Base-by-base conservation (phyloP, 2,329 filamentous ascomycete species). In the Uncinocarpus reesii region DNA sequence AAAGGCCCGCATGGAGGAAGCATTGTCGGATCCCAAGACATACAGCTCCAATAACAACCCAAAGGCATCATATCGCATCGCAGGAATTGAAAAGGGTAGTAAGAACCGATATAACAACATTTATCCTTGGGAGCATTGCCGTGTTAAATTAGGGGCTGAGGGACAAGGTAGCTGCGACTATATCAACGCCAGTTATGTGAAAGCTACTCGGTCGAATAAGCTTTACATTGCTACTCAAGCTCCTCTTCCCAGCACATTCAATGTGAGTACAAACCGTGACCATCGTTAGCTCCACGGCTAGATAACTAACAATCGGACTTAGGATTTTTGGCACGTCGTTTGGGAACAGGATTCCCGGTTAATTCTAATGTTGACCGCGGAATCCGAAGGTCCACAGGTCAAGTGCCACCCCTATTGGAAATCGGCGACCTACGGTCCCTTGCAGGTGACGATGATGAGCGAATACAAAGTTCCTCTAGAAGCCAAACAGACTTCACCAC, bases 51-150 rank as follows among this genome's bases (percentile, higher is more conserved):
- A 67, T 70, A 18, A 51, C 60, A 2, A 51, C 1, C 62, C 70
- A 31, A 66, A 67, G 40, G 2, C 29, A 5, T 32, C 23, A 3
- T 78, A 93, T 6, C 83, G 86, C 57, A 80, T 98, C 44, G 92
- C 86, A 0, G 92, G 92, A 6, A 84, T 98, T 24, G 92, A 98
- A 60, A 92, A 95, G 64, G 92, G 92, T 6, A 80, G 76, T 15
- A 96, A 96, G 71, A 98, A 98, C 58, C 79, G 92, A 7, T 98
- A 98, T 71, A 96, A 95, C 70, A 93, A 95, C 57, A 95, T 96
- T 48, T 82, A 94, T 68, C 92, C 92, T 0, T 98, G 93, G 62
- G 90, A 96, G 60, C 92, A 98, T 65, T 82, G 87, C 2, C 75
- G 92, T 51, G 92, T 98, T 47, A 87, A 79, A 55, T 68, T 98